These are phyloP conservation scores for Neopestalotiopsis rosae DNA, from an alignment of 2,329 filamentous ascomycete species.

Conservation along the genomic window DNA sequence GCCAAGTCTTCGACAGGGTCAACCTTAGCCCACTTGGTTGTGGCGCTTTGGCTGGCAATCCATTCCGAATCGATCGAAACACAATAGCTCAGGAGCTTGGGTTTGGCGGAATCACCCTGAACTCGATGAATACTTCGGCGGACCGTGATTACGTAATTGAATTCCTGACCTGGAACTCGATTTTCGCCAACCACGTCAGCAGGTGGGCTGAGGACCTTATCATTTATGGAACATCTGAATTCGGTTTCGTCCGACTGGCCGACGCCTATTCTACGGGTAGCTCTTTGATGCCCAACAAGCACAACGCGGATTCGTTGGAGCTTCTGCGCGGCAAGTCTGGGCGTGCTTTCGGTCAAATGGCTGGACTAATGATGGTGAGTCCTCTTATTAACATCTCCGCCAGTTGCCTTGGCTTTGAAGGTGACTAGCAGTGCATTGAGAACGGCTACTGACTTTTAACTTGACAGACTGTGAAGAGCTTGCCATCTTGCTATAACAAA, in stretches of 20 bases:
- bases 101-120: conserved; percentile 71
- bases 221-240: conserved; percentile 78
- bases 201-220: conserved; percentile 88
- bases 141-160: conserved; percentile 86
- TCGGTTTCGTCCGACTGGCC: conserved; percentile 75
- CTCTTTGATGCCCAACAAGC: conserved; percentile 59
- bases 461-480: conserved; percentile 56
- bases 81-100: conserved; percentile 76
- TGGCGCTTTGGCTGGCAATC: conserved; percentile 76
- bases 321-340: conserved; percentile 79
- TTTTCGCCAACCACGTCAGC: conserved; percentile 80
- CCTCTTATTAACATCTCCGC: conserved; percentile 31
- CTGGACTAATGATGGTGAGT: conserved; percentile 63
- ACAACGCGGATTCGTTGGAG: conserved; percentile 75
- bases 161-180: conserved; percentile 78
- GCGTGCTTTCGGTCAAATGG: conserved; percentile 76
- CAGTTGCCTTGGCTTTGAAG: conserved; percentile 17
- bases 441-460: conserved; percentile 33
- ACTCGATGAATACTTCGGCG: conserved; percentile 73
- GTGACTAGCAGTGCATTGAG: conserved; percentile 32
- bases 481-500: conserved; percentile 79
- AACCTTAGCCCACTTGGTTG: conserved; percentile 70
- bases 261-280: conserved; percentile 83
- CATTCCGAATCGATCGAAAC: conserved; percentile 74
- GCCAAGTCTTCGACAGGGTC: conserved; percentile 69